phyloP scores from a whole-genome alignment of 2,329 filamentous ascomycete species.

The Trichoderma semiorbis region DNA sequence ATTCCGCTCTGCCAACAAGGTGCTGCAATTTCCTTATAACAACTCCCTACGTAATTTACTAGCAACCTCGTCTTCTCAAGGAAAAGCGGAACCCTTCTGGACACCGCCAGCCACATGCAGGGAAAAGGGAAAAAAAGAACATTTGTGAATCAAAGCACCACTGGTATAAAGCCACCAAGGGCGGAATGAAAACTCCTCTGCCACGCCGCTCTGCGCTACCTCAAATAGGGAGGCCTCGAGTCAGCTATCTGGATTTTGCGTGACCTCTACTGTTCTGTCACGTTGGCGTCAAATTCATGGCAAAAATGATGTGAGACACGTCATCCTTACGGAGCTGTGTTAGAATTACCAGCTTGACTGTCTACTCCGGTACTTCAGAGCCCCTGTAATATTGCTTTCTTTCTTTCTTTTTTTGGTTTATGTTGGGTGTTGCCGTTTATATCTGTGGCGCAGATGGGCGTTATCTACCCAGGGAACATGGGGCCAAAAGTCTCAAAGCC shows the following conservation, averaged over 20 bases:
- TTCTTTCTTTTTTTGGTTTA: not conserved
- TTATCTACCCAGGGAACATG: not conserved
- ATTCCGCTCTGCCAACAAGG: not conserved
- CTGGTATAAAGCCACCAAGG: not conserved
- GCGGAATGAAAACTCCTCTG: not conserved
- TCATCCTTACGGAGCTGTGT: not conserved
- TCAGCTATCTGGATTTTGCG: not conserved
- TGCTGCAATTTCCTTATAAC: not conserved
- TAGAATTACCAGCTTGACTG: not conserved
- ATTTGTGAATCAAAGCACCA: not conserved
- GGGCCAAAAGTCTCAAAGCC: not conserved
- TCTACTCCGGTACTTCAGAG: not conserved
- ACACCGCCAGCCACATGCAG: not conserved
- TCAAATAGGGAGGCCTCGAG: not conserved
- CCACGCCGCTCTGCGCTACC: not conserved
- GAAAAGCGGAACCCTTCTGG: not conserved
- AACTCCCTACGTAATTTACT: not conserved
- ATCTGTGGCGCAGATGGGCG: not conserved
- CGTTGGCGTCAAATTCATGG: not conserved
- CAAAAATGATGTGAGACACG: conserved; percentile 3
- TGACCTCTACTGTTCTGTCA: not conserved
- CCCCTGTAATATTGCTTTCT: not conserved
- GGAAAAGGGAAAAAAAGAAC: not conserved
- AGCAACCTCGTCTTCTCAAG: not conserved
- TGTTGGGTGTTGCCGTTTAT: not conserved